Evolutionary conservation across 2,329 filamentous ascomycete genomes (phyloP).

Genomic region (Aspergillus fumigatus): DNA sequence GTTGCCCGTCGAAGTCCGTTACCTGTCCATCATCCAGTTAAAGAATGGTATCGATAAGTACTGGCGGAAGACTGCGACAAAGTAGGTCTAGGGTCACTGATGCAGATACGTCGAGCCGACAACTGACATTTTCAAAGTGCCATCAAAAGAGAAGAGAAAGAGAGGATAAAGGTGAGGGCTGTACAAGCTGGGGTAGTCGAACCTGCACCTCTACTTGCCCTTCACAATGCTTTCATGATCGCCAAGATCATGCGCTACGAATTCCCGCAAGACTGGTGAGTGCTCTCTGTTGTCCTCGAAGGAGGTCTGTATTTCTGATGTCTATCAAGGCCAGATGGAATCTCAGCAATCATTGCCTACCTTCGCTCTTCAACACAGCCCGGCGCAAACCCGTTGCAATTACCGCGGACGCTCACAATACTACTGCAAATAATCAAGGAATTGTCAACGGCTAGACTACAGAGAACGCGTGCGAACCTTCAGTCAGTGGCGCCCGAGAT

Average conservation of each 20-base stretch:
- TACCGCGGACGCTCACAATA: conserved; percentile 69
- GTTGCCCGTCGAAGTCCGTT: conserved; percentile 71
- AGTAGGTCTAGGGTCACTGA: conserved; percentile 38
- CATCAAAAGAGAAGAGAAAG: conserved; percentile 66
- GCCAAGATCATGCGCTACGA: conserved; percentile 88
- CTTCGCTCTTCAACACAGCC: conserved; percentile 54
- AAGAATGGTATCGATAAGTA: conserved; percentile 96
- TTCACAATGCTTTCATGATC: conserved; percentile 83
- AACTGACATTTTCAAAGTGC: conserved; percentile 42
- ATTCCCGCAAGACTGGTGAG: conserved; percentile 77
- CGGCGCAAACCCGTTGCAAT: conserved; percentile 58
- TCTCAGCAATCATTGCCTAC: conserved; percentile 55
- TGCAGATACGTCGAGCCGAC: background rate
- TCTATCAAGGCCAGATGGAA: conserved; percentile 43
- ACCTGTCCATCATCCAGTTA: conserved; percentile 86
- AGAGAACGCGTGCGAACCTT: conserved; percentile 68
- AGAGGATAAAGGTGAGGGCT: conserved; percentile 67
- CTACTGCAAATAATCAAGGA: conserved; percentile 88
- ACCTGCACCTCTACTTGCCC: conserved; percentile 66
- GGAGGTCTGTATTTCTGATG: conserved; percentile 5
- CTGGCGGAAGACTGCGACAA: conserved; percentile 77
- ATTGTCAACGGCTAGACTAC: conserved; percentile 72
- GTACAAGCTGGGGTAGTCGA: conserved; percentile 75
- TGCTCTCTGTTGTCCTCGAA: background rate
- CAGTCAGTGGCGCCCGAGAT: conserved; percentile 78